Base-by-base conservation (phyloP, 345 rosid species). In the Ceriops decandra region DNA sequence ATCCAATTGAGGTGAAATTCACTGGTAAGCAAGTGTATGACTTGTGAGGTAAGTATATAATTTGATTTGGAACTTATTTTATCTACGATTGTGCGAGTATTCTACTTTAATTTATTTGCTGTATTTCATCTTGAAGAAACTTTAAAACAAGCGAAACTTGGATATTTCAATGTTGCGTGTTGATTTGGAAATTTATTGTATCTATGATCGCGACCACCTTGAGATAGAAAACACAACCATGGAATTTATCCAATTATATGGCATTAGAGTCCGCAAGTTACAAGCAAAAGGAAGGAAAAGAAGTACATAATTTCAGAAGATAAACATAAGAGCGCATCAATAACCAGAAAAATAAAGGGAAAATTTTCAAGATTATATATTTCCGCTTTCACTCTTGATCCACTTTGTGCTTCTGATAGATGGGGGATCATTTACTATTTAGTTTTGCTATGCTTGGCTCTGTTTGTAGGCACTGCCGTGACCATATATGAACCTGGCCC, bases 1-100 rank as follows among this genome's bases (percentile, higher is more conserved):
- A 67, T 77, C 98, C 96, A 21, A 85, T 89, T 67, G 96, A 93
- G 84, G 95, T 93, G 52, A 91, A 93, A 89, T 91, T 93, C 79
- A 91, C 97, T 22, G 98, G 98, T 20, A 93, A 93, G 83, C 96
- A 90, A 76, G 69, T 65, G 30, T 91, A 90, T 77, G 97, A 93
- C 71, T 81, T 93, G 87, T 90, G 61, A 89, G 79, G 10, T 73
- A 62, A 62, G 61, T 56, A 13, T 15, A 42, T 42, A 42, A 13
- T 42, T 13, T 42, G 17, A 42, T 42, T 42, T 42, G 49, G 17
- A 13, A 42, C 5, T 52, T 20, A 22, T 3, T 20, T 36, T 53
- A 24, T 19, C 24, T 60, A 26, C 63, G 67, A 62, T 62, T 20
- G 16, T 52, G 51, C 19, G 31, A 60, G 2, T 46, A 46, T 32